These are phyloP conservation scores for Penicillium chermesinum DNA, from an alignment of 495 filamentous ascomycete genomes.

Conservation along the genomic window DNA sequence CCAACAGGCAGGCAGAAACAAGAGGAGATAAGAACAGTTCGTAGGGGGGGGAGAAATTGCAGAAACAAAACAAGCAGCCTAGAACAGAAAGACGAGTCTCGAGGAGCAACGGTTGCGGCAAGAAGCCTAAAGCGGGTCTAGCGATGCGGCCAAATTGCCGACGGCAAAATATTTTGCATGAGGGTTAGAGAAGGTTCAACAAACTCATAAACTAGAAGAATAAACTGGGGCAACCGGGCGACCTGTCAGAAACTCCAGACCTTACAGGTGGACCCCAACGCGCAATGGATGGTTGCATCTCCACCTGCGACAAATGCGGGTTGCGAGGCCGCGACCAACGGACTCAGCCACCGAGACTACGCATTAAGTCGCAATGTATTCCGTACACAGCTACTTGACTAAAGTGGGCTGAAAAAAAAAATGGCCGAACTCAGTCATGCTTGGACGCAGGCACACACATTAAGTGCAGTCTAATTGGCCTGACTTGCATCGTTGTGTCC, in stretches of 20 bases:
- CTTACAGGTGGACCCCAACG: neutral
- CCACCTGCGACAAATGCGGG: neutral
- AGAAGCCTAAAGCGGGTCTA: constrained; percentile 1
- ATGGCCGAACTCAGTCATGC: too few relatives aligned
- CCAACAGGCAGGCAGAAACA: neutral
- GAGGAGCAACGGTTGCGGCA: neutral
- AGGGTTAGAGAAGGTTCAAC: neutral
- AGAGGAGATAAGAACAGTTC: neutral
- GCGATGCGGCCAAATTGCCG: too few relatives aligned
- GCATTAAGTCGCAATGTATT: too few relatives aligned
- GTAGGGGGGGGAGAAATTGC: neutral
- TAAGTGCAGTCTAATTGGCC: too few relatives aligned
- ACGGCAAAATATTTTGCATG: too few relatives aligned
- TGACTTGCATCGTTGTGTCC: too few relatives aligned
- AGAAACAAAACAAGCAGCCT: neutral
- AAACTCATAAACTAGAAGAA: neutral
- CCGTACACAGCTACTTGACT: too few relatives aligned
- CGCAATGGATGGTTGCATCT: constrained; percentile 4
- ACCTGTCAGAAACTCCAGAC: neutral
- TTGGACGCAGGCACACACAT: too few relatives aligned
- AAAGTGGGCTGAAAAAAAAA: too few relatives aligned
- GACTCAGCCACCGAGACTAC: neutral
- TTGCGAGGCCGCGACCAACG: neutral
- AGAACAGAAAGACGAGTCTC: neutral
- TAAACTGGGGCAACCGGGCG: constrained; percentile 1